Evolutionary conservation across 73 alveolate species (phyloP), one percentile per base, ranked within the genome.

Genomic region (Durusdinium trenchii): DNA sequence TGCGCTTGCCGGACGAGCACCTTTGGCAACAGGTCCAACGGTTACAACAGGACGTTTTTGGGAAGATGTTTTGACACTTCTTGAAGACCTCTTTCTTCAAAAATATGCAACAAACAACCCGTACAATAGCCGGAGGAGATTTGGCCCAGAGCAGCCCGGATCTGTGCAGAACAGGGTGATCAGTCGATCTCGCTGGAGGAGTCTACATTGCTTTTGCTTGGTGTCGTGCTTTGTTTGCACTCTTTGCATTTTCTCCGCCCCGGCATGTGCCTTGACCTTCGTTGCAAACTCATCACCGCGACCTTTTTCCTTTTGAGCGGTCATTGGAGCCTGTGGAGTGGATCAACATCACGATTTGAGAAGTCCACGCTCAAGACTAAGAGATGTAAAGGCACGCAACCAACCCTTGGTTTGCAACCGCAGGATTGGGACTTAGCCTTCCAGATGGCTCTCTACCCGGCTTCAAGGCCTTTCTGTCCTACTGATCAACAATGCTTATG

Each of bases 401-500:
- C n/a, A n/a, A n/a, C n/a, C n/a, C n/a, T n/a, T n/a, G n/a, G n/a
- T n/a, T n/a, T n/a, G n/a, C n/a, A n/a, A n/a, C n/a, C n/a, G n/a
- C n/a, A 81, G 91, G 91, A 81, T 45, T 48, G 67, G 51, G 6
- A 81, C 71, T 28, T 26, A 50, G 91, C 91, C 47, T 81, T 81
- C 47, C 18, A 48, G 10, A 26, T 32, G 91, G 35, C 91, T n/a
- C 32, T 47, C 48, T 81, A 81, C 36, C 67, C 67, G 6, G 47
- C 71, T 9, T 48, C 71, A 45, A 81, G 91, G 91, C 91, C 28
- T 14, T n/a, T n/a, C 14, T 73, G 9, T 47, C 3, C 16, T 57
- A 16, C 23, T 57, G 32, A 57, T 23, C 12, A 57, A 57, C 73
- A 60, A 60, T 60, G n/a, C 73, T 60, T n/a, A 23, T 73, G 48